phyloP scores from a whole-genome alignment of 2,329 filamentous ascomycete species.

The Pseudogymnoascus sp. region DNA sequence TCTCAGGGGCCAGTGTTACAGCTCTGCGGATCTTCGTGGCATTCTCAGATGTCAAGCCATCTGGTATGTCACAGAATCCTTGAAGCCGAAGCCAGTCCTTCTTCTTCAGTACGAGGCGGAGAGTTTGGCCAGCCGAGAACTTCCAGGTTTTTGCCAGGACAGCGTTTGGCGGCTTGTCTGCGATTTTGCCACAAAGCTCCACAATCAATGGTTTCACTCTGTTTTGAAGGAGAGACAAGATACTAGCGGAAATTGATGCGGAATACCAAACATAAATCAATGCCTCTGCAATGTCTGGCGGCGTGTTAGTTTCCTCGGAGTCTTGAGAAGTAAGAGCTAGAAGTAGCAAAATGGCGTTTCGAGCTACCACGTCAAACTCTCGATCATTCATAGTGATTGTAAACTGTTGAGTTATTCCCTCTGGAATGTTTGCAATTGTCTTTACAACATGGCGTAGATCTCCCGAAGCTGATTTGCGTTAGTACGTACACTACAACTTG shows the following conservation, averaged over 20 bases:
- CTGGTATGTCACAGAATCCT: constrained; percentile 11
- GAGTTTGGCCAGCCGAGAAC: constrained; percentile 9
- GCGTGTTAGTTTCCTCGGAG: background rate
- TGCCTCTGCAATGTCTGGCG: background rate
- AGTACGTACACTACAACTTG: background rate
- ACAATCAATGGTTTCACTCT: constrained; percentile 12
- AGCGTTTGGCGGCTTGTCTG: constrained; percentile 6
- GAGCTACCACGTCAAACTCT: constrained; percentile 18
- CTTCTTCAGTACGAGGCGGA: constrained; percentile 14
- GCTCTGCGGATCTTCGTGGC: constrained; percentile 9
- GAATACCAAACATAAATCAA: constrained; percentile 17
- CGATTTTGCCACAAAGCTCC: constrained; percentile 11
- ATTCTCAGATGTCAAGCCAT: constrained; percentile 9
- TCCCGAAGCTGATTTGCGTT: constrained; percentile 15
- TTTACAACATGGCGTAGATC: constrained; percentile 17
- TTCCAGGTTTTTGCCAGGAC: constrained; percentile 15
- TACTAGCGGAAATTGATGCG: constrained; percentile 8
- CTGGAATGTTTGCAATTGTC: constrained; percentile 15
- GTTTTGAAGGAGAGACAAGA: background rate
- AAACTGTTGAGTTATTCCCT: constrained; percentile 6
- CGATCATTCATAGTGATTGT: constrained; percentile 17
- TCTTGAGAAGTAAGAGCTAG: constrained; percentile 13
- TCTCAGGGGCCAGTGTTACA: constrained; percentile 14
- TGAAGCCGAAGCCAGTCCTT: constrained; percentile 12
- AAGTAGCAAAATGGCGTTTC: constrained; percentile 18